Evolutionary conservation across 345 rosid genomes (phyloP).

Genomic region (Eutrema heterophyllum): DNA sequence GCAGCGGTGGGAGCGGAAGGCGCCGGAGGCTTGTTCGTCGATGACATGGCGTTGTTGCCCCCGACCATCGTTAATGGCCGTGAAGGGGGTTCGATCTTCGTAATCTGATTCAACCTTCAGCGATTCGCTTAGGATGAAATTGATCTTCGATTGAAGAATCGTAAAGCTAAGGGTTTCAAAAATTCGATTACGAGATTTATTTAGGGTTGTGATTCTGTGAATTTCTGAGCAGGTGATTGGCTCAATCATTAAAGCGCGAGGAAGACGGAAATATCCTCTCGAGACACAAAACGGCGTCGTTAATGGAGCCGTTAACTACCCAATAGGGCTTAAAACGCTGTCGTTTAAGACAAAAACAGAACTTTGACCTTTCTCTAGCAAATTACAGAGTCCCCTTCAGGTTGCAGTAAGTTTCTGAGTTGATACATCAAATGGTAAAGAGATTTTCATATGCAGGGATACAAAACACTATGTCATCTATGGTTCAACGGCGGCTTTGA

Average conservation of each 20-base stretch:
- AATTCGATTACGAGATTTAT: not conserved
- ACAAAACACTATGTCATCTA: slow-evolving; percentile 9
- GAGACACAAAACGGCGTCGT: not conserved
- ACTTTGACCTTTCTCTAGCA: not conserved
- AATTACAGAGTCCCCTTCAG: not conserved
- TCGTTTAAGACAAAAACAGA: not conserved
- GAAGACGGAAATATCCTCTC: not conserved
- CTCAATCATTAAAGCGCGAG: not conserved
- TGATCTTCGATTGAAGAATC: not conserved
- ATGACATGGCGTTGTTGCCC: slow-evolving; percentile 42
- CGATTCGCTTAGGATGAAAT: not conserved
- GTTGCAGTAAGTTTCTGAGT: not conserved
- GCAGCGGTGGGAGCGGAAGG: slow-evolving; percentile 27
- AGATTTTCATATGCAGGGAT: not conserved
- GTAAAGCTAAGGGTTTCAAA: not conserved
- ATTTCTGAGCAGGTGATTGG: not conserved
- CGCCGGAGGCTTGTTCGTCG: slow-evolving; percentile 34
- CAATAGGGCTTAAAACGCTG: not conserved
- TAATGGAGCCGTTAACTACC: not conserved
- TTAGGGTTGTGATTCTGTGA: not conserved
- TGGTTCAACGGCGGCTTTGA: no score
- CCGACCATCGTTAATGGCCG: slow-evolving; percentile 47
- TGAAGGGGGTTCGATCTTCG: not conserved
- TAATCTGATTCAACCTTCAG: not conserved
- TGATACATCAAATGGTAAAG: not conserved